These are phyloP conservation scores for Roridomyces roridus DNA, from an alignment of 768 basidiomycete genomes.

Conservation along the genomic window DNA sequence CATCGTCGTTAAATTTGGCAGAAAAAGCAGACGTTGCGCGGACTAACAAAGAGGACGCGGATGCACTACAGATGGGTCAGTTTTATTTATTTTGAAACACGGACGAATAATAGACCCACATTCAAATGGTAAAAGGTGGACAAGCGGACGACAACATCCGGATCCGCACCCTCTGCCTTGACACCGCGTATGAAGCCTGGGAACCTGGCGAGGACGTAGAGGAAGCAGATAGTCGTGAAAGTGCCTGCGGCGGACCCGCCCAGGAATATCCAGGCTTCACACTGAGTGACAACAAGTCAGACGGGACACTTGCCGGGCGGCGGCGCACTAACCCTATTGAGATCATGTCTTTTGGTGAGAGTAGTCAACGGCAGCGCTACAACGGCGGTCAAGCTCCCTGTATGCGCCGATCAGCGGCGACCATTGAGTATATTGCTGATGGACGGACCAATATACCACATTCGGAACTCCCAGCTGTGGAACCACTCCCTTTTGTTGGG, in stretches of 20 bases:
- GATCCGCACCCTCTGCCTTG: constrained; percentile 75
- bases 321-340: constrained; percentile 56
- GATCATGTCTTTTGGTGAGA: constrained; percentile 59
- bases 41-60: constrained; percentile 64
- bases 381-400: constrained; percentile 69
- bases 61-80: constrained; percentile 50
- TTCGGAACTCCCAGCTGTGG: constrained; percentile 75
- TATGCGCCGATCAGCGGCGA: constrained; percentile 6
- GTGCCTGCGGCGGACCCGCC: constrained; percentile 72
- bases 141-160: constrained; percentile 75
- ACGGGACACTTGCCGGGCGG: constrained; percentile 1
- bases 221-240: constrained; percentile 69
- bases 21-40: not conserved
- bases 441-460: constrained; percentile 71
- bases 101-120: constrained; percentile 79
- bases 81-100: constrained; percentile 49
- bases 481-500: constrained; percentile 79
- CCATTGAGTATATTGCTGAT: not conserved
- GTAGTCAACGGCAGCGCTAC: constrained; percentile 77
- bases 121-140: constrained; percentile 81
- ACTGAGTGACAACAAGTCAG: constrained; percentile 45
- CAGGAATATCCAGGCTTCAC: constrained; percentile 77
- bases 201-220: constrained; percentile 75
- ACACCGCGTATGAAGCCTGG: constrained; percentile 74
- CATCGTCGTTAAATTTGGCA: not conserved